phyloP scores from a whole-genome alignment of 2,329 filamentous ascomycete species.

The Calonectria ilicicola region DNA sequence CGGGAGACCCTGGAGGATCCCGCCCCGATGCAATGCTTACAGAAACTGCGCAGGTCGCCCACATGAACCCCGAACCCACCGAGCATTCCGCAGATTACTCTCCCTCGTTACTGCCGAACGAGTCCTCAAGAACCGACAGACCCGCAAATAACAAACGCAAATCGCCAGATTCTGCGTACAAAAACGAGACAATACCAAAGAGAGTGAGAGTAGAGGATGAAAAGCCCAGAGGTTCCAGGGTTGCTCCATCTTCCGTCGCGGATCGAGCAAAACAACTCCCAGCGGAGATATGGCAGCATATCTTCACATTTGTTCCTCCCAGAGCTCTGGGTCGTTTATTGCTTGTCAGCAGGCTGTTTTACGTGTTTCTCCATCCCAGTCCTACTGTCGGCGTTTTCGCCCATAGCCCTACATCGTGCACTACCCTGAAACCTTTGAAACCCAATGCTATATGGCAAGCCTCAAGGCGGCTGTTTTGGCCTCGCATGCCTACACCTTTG shows the following conservation, averaged over 20 bases:
- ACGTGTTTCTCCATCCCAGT: constrained; percentile 66
- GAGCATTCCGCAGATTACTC: constrained; percentile 30
- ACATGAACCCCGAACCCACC: constrained; percentile 19
- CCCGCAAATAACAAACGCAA: constrained; percentile 37
- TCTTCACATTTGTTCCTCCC: constrained; percentile 76
- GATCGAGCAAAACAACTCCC: constrained; percentile 56
- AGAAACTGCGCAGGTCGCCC: constrained; percentile 18
- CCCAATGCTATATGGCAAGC: constrained; percentile 78
- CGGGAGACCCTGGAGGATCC: constrained; percentile 12
- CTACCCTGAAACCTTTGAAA: constrained; percentile 53
- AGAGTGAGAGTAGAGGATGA: constrained; percentile 35
- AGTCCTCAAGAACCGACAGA: constrained; percentile 13
- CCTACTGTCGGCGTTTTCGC: constrained; percentile 46
- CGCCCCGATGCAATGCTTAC: constrained; percentile 25
- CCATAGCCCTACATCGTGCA: constrained; percentile 25
- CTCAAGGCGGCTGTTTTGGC: constrained; percentile 74
- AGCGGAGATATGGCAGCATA: constrained; percentile 75
- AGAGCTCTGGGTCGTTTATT: constrained; percentile 73
- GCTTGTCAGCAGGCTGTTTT: constrained; percentile 75
- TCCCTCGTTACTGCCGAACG: constrained; percentile 22
- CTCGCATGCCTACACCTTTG: constrained; percentile 77
- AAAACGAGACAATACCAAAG: constrained; percentile 30
- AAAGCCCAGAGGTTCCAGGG: constrained; percentile 18
- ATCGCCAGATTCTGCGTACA: constrained; percentile 17
- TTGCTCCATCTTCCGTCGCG: constrained; percentile 15